Evolutionary conservation across 495 filamentous ascomycete species (phyloP), one percentile per base, ranked within the genome.

Genomic region (Hypoxylon cercidicola): DNA sequence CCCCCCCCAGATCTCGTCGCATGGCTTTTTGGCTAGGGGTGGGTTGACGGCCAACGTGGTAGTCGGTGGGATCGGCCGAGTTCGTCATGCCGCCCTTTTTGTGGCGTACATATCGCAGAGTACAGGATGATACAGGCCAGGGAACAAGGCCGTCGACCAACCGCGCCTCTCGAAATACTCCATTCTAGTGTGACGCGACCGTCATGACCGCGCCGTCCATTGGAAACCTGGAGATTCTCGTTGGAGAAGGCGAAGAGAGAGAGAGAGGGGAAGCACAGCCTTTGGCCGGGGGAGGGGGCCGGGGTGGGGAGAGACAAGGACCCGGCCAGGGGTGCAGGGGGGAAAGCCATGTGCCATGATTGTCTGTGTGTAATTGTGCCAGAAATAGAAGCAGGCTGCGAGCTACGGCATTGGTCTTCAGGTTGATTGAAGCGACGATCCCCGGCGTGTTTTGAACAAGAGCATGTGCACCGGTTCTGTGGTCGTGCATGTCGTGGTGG

Each of bases 331-430:
- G 64, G 46, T 59, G 35, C 23, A 56, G 56, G 52, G 57, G 43
- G 19, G 40, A 59, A 61, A 62, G 64, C 64, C 64, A 68, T 68
- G 64, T 68, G 64, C 64, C 64, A 62, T 59, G 9, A 68, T 66
- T 20, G 48, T 59, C 64, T 53, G 57, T 62, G 57, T 62, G 58
- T 34, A 32, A 57, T 62, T 52, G 16, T 62, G 63, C 64, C 64
- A 58, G 59, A 68, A 62, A 68, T 68, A 68, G 64, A 62, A 68
- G 44, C 64, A 68, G 37, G 32, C 52, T 49, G 46, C 54, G 51
- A 59, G 59, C 58, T 62, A 54, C 30, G 59, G 48, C 49, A 68
- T 62, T 68, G 64, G 64, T 59, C 49, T 55, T 59, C 64, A 62
- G 35, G 56, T 68, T 68, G 47, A 68, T 68, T 68, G 54, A 59